A percentile compares a stretch with the other conserved stretches of the same genome.
Evolutionary conservation across 1,284 basidiomycete genomes (phyloP).

Genomic region (Heterobasidion parviporum): DNA sequence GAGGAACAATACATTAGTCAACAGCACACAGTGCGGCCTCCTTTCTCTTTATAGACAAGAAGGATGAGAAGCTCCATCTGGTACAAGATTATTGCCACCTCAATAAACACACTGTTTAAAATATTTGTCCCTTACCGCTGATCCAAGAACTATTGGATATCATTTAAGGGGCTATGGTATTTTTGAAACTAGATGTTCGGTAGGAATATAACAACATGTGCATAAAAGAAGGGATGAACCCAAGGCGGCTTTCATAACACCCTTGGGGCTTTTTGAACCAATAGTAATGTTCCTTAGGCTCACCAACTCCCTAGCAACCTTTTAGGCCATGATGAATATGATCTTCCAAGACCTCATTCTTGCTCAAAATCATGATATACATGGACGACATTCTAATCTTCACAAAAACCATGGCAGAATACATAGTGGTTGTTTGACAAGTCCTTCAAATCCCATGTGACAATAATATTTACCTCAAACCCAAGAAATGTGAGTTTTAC

Average conservation of each 20-base stretch:
- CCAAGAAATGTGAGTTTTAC: background rate
- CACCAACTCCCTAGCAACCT: background rate
- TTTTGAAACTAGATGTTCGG: background rate
- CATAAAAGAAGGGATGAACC: background rate
- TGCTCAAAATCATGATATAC: background rate
- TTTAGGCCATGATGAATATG: background rate
- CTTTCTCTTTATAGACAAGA: conserved; percentile 3
- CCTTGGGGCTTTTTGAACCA: background rate
- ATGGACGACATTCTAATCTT: background rate
- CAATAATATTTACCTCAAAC: background rate
- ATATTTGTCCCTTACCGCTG: background rate
- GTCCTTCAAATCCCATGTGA: background rate
- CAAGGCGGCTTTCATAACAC: background rate
- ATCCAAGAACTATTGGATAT: background rate
- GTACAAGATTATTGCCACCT: conserved; percentile 1
- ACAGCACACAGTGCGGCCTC: background rate
- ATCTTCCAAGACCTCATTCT: background rate
- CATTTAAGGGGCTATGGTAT: background rate
- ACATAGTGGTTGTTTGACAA: background rate
- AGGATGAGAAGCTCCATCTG: background rate
- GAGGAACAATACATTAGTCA: background rate
- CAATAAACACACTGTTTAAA: background rate
- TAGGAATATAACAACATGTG: background rate
- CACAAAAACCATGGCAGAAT: background rate
- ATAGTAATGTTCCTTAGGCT: background rate